Evolutionary conservation across 208 protist genomes (phyloP).

Genomic region (Porcisia hertigi): DNA sequence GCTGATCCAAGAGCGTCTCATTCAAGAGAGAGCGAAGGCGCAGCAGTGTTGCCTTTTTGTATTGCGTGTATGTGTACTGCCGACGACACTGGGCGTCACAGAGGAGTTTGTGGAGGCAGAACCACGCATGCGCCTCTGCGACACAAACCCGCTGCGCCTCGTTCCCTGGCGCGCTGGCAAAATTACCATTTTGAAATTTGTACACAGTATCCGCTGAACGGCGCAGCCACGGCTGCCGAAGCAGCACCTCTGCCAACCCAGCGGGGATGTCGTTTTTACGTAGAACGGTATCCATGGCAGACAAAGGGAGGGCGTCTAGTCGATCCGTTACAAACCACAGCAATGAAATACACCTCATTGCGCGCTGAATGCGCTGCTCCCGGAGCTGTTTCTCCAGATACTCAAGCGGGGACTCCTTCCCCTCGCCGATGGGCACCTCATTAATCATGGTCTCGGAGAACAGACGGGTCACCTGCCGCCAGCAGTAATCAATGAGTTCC

Average conservation of each 20-base stretch:
- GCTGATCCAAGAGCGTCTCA: conserved; percentile 90
- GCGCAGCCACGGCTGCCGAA: conserved; percentile 84
- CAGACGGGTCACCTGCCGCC: conserved; percentile 78
- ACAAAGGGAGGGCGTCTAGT: conserved; percentile 67
- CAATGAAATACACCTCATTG: conserved; percentile 82
- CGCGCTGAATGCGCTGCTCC: conserved; percentile 49
- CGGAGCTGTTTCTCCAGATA: conserved; percentile 52
- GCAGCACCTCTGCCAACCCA: conserved; percentile 75
- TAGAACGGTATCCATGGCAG: conserved; percentile 72
- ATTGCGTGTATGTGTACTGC: conserved; percentile 81
- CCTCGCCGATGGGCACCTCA: neutral
- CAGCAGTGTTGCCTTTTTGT: conserved; percentile 84
- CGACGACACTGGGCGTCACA: conserved; percentile 80
- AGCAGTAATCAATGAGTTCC: conserved; percentile 91
- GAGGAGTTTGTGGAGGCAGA: conserved; percentile 88
- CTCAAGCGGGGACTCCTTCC: conserved; percentile 15
- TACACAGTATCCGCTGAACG: conserved; percentile 34
- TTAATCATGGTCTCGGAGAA: conserved; percentile 60
- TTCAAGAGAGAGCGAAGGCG: conserved; percentile 74
- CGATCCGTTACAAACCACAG: conserved; percentile 91
- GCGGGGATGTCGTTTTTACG: conserved; percentile 87
- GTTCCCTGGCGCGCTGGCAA: conserved; percentile 43
- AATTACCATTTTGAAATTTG: conserved; percentile 78
- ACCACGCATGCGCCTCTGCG: conserved; percentile 89
- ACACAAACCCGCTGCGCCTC: conserved; percentile 80